phyloP scores from a whole-genome alignment of 169 alveolate genomes.

The Plasmodium malariae region DNA sequence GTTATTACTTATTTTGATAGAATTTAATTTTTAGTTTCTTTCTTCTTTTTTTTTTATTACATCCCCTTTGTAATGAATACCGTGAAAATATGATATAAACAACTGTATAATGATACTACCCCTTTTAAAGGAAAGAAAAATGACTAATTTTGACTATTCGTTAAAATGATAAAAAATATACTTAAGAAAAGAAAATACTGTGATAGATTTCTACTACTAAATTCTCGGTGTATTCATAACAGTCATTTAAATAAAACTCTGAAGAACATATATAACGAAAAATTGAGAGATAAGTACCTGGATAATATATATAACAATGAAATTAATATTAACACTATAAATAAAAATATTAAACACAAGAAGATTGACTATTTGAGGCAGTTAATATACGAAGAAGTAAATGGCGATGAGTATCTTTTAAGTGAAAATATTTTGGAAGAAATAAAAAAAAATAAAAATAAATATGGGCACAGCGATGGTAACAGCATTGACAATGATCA shows the following conservation, averaged over 20 bases:
- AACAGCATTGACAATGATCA: too few species aligned
- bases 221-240: slow-evolving; percentile 58
- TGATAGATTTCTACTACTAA: slow-evolving; percentile 9
- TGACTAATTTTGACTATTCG: background rate
- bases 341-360: slow-evolving; percentile 31
- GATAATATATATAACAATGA: slow-evolving; percentile 76
- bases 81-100: too few species aligned
- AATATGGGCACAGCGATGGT: background rate
- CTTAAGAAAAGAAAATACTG: slow-evolving; percentile 21
- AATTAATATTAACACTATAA: slow-evolving; percentile 54
- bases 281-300: slow-evolving; percentile 64
- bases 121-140: background rate
- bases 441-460: slow-evolving; percentile 39
- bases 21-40: too few species aligned
- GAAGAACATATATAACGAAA: slow-evolving; percentile 64
- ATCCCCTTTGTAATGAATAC: too few species aligned
- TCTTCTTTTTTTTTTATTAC: too few species aligned
- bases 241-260: slow-evolving; percentile 67
- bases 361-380: slow-evolving; percentile 64
- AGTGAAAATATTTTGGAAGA: slow-evolving; percentile 60
- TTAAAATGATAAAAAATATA: slow-evolving; percentile 49
- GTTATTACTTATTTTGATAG: too few species aligned
- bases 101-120: background rate
- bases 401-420: slow-evolving; percentile 55
- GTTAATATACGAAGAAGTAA: slow-evolving; percentile 59